Evolutionary conservation across 495 filamentous ascomycete species (phyloP).

Genomic region (Penicillium arizonense): DNA sequence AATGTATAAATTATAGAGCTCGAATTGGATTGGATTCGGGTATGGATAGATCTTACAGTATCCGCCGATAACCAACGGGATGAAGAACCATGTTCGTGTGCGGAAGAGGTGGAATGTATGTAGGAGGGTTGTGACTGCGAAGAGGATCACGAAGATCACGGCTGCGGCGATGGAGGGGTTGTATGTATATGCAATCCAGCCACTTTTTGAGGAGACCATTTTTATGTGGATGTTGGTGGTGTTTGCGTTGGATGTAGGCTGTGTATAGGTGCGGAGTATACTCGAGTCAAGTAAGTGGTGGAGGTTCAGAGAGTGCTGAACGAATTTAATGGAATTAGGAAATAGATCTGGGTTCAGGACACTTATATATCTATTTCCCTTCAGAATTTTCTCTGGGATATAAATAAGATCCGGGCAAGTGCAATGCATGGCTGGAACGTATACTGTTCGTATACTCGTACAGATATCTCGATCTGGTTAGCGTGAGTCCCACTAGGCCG

Average conservation of each 20-base stretch:
- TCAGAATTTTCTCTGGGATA: not conserved
- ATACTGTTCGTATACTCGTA: not conserved
- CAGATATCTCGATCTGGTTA: not conserved
- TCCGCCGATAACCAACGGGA: constrained; percentile 51
- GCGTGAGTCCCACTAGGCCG: too few species aligned
- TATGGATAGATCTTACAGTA: constrained; percentile 38
- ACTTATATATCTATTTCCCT: not conserved
- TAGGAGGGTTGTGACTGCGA: constrained; percentile 30
- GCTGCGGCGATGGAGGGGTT: constrained; percentile 47
- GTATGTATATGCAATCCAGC: constrained; percentile 45
- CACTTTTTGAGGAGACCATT: constrained; percentile 7
- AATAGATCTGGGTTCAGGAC: not conserved
- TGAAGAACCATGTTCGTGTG: constrained; percentile 50
- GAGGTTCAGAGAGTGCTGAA: not conserved
- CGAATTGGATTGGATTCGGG: not conserved
- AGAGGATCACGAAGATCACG: constrained; percentile 48
- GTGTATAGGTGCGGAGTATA: too few species aligned
- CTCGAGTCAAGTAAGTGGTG: too few species aligned
- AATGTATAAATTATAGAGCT: too few species aligned
- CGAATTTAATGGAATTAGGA: not conserved
- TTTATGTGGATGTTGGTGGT: not conserved
- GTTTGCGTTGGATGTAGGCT: too few species aligned
- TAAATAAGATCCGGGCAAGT: not conserved
- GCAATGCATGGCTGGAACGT: too few species aligned
- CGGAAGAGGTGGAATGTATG: constrained; percentile 42